Conservation (phyloP, 495 filamentous ascomycete genomes). For the Talaromyces proteolyticus region DNA sequence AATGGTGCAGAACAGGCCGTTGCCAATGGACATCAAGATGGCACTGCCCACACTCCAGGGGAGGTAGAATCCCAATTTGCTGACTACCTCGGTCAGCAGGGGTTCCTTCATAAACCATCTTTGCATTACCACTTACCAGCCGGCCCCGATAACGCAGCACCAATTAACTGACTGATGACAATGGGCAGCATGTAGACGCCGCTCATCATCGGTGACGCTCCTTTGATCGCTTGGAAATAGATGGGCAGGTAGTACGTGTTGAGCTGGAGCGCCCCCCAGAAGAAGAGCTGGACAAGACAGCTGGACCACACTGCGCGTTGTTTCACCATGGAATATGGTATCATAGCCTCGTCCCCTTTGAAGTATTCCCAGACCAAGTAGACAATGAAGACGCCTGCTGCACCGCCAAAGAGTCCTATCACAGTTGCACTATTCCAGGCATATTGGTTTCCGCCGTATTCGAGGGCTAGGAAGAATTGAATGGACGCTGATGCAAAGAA, state of each 20-base stretch:
- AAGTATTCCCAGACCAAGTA: slow-evolving; percentile 35
- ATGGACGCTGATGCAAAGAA: slow-evolving; percentile 29
- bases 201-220: slow-evolving; percentile 16
- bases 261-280: slow-evolving; percentile 2
- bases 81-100: slow-evolving; percentile 11
- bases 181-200: slow-evolving; percentile 24
- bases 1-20: slow-evolving; percentile 43
- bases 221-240: slow-evolving; percentile 28
- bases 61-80: slow-evolving; percentile 39
- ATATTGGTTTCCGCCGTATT: slow-evolving; percentile 26
- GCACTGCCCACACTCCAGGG: slow-evolving; percentile 27
- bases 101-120: not conserved
- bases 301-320: slow-evolving; percentile 14
- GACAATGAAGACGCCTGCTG: slow-evolving; percentile 23
- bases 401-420: slow-evolving; percentile 41
- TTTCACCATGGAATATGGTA: slow-evolving; percentile 23
- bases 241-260: slow-evolving; percentile 22
- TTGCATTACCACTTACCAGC: slow-evolving; percentile 10
- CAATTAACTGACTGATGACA: slow-evolving; percentile 37
- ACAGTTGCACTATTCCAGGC: slow-evolving; percentile 33
- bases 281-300: slow-evolving; percentile 11
- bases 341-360: slow-evolving; percentile 41
- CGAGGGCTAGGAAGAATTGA: slow-evolving; percentile 36
- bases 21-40: slow-evolving; percentile 22
- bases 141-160: slow-evolving; percentile 28